phyloP scores from a whole-genome alignment of 228 moss, liverwort and hornwort genomes.

The Sphagnum magellanicum region DNA sequence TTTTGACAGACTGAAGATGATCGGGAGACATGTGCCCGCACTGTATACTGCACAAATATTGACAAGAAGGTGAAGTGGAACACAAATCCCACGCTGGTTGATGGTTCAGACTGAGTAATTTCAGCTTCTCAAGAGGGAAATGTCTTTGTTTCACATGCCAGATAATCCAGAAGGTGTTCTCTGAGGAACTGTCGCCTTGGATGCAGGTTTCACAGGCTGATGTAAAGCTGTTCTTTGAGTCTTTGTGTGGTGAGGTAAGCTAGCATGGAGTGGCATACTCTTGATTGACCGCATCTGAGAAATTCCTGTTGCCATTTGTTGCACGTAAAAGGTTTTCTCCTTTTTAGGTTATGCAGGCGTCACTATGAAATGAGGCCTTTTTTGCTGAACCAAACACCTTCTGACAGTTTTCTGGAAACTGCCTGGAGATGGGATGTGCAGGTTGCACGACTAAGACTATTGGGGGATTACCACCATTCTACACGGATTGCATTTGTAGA shows the following conservation, averaged over 20 bases:
- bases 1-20: conserved; percentile 78
- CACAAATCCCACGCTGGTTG: background rate
- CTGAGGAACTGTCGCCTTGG: conserved; percentile 58
- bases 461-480: conserved; percentile 82
- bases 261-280: background rate
- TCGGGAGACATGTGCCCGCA: conserved; percentile 94
- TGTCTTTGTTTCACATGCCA: too few relatives aligned
- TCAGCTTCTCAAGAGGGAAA: too few relatives aligned
- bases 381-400: background rate
- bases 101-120: too few relatives aligned
- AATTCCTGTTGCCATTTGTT: too few relatives aligned
- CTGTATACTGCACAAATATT: conserved; percentile 98
- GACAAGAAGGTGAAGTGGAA: conserved; percentile 99
- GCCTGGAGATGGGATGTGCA: conserved; percentile 13
- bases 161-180: conserved; percentile 9
- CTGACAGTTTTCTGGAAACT: background rate
- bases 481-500: conserved; percentile 95
- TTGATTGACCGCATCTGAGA: too few relatives aligned
- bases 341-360: too few relatives aligned
- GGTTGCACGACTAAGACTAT: conserved; percentile 67
- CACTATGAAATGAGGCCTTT: too few relatives aligned
- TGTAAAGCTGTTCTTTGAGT: conserved; percentile 98
- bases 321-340: too few relatives aligned
- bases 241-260: conserved; percentile 94
- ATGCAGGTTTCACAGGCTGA: conserved; percentile 99